Evolutionary conservation across 2,329 filamentous ascomycete species (phyloP).

Genomic region (Colletotrichum eremochloae): DNA sequence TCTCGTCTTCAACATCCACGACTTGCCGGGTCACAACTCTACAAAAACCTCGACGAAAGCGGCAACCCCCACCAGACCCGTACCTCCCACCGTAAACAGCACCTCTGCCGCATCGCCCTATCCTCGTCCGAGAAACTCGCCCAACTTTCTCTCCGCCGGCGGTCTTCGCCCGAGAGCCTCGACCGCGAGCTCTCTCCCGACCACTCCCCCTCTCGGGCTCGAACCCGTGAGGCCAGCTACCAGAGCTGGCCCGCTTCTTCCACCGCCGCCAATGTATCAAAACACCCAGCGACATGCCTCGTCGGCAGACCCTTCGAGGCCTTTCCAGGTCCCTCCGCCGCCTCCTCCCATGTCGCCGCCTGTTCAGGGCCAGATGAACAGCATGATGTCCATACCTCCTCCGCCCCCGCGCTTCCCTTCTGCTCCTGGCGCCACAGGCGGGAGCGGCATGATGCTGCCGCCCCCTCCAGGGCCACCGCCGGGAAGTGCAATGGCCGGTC

Average conservation of each 20-base stretch:
- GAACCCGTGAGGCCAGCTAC: conserved; percentile 39
- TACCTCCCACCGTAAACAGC: neutral
- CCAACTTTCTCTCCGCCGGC: conserved; percentile 36
- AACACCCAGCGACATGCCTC: conserved; percentile 64
- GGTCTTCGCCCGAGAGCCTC: conserved; percentile 40
- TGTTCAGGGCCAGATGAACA: conserved; percentile 58
- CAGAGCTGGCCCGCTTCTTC: conserved; percentile 39
- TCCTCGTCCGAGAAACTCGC: conserved; percentile 9
- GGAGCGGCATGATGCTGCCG: conserved; percentile 61
- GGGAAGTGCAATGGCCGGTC: conserved; percentile 46
- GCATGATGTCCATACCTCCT: conserved; percentile 65
- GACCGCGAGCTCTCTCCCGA: conserved; percentile 39
- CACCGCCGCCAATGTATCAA: conserved; percentile 65
- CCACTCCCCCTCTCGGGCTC: conserved; percentile 32
- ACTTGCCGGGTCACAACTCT: conserved; percentile 31
- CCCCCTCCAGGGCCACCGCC: conserved; percentile 70
- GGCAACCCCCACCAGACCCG: neutral
- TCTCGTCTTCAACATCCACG: conserved; percentile 35
- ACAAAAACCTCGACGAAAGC: neutral
- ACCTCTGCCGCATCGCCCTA: conserved; percentile 17
- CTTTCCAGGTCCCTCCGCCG: conserved; percentile 68
- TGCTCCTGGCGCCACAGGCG: conserved; percentile 55
- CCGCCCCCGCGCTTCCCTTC: conserved; percentile 68
- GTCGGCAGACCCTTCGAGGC: conserved; percentile 62
- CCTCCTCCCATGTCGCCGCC: conserved; percentile 69